Evolutionary conservation across 1,284 basidiomycete genomes (phyloP).

Genomic region (Bjerkandera adusta): DNA sequence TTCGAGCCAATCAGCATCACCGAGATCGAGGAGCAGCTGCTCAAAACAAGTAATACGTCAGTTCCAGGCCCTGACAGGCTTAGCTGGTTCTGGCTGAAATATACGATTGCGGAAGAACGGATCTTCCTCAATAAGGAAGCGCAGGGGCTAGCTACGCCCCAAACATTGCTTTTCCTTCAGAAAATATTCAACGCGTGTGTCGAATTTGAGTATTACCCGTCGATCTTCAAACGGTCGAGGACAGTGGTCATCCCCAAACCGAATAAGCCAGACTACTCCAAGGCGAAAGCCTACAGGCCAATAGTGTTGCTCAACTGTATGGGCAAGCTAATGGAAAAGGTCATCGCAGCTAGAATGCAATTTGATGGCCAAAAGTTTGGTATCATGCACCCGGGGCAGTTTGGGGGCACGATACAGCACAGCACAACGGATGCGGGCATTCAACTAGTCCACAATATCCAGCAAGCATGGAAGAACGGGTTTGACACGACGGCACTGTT

Average conservation of each 20-base stretch:
- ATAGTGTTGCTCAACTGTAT: constrained; percentile 24
- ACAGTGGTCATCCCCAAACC: constrained; percentile 18
- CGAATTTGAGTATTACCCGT: neutral
- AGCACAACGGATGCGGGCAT: constrained; percentile 19
- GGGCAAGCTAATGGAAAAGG: constrained; percentile 24
- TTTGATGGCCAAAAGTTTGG: constrained; percentile 14
- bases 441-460: constrained; percentile 14
- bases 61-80: constrained; percentile 11
- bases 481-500: constrained; percentile 7
- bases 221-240: constrained; percentile 6
- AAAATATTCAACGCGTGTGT: constrained; percentile 12
- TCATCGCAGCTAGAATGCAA: constrained; percentile 17
- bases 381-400: constrained; percentile 22
- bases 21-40: neutral
- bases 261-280: constrained; percentile 15
- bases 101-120: neutral
- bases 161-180: neutral
- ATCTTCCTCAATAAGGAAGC: neutral
- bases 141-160: neutral
- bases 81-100: constrained; percentile 9
- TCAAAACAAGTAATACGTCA: constrained; percentile 1
- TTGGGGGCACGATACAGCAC: constrained; percentile 22
- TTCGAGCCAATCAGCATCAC: neutral
- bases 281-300: constrained; percentile 21
- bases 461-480: constrained; percentile 8